Evolutionary conservation across 345 rosid genomes (phyloP), one percentile per base, ranked within the genome.

Genomic region (Alliaria petiolata): DNA sequence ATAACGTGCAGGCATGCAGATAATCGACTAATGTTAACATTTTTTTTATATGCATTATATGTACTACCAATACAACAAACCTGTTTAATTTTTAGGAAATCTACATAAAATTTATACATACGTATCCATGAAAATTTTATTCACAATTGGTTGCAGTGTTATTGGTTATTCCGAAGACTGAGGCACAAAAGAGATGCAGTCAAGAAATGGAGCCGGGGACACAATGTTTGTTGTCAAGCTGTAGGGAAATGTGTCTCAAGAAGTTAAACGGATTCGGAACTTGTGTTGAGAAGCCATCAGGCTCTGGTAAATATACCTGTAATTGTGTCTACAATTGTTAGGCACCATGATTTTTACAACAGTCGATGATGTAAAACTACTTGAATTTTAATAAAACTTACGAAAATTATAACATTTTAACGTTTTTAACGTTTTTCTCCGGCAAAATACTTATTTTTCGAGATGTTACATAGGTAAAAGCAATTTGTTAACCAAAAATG

Each of bases 261-360:
- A 26, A 42, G 10, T 20, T 52, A 2, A 73, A 65, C 8, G 71
- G 77, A 38, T 65, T 38, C 5, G 59, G 65, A 36, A 31, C 26
- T 16, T 73, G 71, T 33, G 1, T 38, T 45, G 71, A 72, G 50
- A 56, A 13, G 1, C 71, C 77, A 36, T 9, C 43, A 26, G 43
- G 66, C 44, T 57, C 60, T 30, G 10, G 1, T 15, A 25, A 38
- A 7, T 65, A 47, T 11, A 30, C 62, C 1, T 73, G 77, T 46
- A 56, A 25, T 4, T 73, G 71, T 55, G 3, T 55, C 1, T 65
- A 65, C 25, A 47, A 65, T 46, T 45, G 77, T 45, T 2, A 1
- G 13, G 25, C 20, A 35, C 33, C 12, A 26, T 50, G 10, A 11
- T 50, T 49, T 50, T 17, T 39, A 17, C 22, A 36, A 25, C 3